A percentile compares a stretch with the other conserved stretches of the same genome.
Conservation (phyloP, 345 rosid species). For the Gossypium herbaceum region DNA sequence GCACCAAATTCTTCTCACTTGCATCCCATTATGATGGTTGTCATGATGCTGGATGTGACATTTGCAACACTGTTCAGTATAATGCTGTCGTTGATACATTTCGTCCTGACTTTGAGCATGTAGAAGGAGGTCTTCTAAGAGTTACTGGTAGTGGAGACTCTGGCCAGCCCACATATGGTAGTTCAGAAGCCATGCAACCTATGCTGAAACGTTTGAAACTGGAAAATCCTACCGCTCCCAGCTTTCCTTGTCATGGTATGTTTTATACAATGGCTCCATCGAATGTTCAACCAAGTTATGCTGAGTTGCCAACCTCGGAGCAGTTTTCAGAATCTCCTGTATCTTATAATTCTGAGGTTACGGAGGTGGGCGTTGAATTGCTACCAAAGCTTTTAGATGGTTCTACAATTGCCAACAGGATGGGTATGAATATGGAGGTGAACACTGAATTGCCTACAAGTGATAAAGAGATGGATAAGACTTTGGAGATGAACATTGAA, state of each 20-base stretch:
- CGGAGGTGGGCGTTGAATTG: constrained; percentile 15
- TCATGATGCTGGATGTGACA: constrained; percentile 14
- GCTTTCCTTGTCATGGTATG: constrained; percentile 17
- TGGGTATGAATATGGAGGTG: constrained; percentile 11
- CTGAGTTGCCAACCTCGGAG: constrained; percentile 29
- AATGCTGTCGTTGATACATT: not conserved
- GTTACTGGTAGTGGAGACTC: constrained; percentile 5
- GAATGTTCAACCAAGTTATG: constrained; percentile 17
- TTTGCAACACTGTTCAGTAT: constrained; percentile 25
- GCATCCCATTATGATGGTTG: constrained; percentile 30
- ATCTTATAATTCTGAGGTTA: constrained; percentile 28
- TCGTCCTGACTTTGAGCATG: constrained; percentile 5
- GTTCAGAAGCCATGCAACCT: constrained; percentile 22
- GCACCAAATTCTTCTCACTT: constrained; percentile 14
- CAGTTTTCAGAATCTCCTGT: constrained; percentile 33
- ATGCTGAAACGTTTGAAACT: constrained; percentile 26
- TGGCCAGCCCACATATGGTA: constrained; percentile 12
- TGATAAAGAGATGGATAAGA: constrained; percentile 11
- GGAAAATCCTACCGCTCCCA: constrained; percentile 13
- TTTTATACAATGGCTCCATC: constrained; percentile 19
- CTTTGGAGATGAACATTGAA: constrained; percentile 16
- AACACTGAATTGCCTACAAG: constrained; percentile 3
- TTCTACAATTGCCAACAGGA: not conserved
- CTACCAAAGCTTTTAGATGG: constrained; percentile 9
- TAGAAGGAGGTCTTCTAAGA: not conserved